phyloP scores from a whole-genome alignment of 345 rosid genomes.

The Melaleuca quinquenervia region DNA sequence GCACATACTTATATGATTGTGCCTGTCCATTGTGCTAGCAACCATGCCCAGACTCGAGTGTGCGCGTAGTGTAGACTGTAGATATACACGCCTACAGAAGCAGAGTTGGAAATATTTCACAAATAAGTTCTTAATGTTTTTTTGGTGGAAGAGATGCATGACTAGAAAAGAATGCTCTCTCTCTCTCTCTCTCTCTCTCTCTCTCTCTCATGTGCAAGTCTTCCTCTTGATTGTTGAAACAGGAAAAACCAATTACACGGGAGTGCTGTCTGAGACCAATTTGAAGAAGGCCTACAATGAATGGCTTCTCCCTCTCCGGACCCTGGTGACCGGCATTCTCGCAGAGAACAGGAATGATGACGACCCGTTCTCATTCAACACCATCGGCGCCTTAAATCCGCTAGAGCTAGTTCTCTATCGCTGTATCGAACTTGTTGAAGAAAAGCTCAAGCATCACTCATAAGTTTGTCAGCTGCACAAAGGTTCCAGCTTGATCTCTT shows the following conservation, averaged over 20 bases:
- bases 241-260: slow-evolving; percentile 39
- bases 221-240: slow-evolving; percentile 1
- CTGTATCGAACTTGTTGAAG: slow-evolving; percentile 88
- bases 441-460: slow-evolving; percentile 18
- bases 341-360: slow-evolving; percentile 34
- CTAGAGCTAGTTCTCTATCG: slow-evolving; percentile 62
- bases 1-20: not conserved
- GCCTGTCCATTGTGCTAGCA: not conserved
- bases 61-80: not conserved
- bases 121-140: not conserved
- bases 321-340: slow-evolving; percentile 31
- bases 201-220: not conserved
- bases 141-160: not conserved
- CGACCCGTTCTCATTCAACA: slow-evolving; percentile 17
- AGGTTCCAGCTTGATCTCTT: not conserved
- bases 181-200: not conserved
- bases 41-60: not conserved
- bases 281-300: slow-evolving; percentile 51
- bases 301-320: slow-evolving; percentile 83
- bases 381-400: slow-evolving; percentile 43
- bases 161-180: not conserved
- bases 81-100: not conserved
- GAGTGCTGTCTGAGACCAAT: slow-evolving; percentile 38
- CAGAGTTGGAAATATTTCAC: not conserved
- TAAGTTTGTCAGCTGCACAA: not conserved